phyloP scores from a whole-genome alignment of 495 filamentous ascomycete species.

The Astrothelium macrocarpum region DNA sequence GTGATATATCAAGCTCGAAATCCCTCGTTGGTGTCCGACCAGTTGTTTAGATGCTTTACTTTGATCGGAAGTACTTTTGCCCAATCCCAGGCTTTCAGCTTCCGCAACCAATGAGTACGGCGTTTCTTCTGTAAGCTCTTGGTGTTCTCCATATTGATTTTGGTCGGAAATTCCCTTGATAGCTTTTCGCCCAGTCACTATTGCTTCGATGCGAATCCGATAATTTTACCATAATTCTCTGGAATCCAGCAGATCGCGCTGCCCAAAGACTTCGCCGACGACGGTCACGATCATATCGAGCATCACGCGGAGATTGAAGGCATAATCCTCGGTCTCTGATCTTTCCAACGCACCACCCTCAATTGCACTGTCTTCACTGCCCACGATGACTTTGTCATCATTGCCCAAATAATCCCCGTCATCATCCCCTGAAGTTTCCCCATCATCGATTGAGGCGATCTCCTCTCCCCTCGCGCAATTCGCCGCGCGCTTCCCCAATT shows the following conservation, averaged over 20 bases:
- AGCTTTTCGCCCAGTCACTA: too few species aligned
- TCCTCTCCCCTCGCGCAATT: constrained; percentile 10
- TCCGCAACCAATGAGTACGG: too few species aligned
- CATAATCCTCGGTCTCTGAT: background rate
- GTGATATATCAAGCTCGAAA: too few species aligned
- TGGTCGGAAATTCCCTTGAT: too few species aligned
- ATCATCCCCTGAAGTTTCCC: constrained; percentile 17
- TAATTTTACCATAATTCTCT: constrained; percentile 42
- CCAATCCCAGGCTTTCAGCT: too few species aligned
- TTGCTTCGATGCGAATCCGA: too few species aligned
- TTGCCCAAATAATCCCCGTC: constrained; percentile 2
- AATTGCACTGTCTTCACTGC: background rate
- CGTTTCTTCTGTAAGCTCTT: too few species aligned
- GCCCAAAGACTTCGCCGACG: constrained; percentile 82
- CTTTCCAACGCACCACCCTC: constrained; percentile 4
- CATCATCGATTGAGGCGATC: constrained; percentile 19
- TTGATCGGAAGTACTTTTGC: too few species aligned
- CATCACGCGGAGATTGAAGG: constrained; percentile 41
- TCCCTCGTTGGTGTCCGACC: too few species aligned
- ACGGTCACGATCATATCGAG: constrained; percentile 90
- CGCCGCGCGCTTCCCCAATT: constrained; percentile 51
- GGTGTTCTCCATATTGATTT: too few species aligned
- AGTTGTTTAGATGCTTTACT: too few species aligned
- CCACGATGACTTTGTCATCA: constrained; percentile 5
- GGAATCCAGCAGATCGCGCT: constrained; percentile 72